phyloP scores from a whole-genome alignment of 1,139 yeast genomes.

The Blastobotrys persicus region DNA sequence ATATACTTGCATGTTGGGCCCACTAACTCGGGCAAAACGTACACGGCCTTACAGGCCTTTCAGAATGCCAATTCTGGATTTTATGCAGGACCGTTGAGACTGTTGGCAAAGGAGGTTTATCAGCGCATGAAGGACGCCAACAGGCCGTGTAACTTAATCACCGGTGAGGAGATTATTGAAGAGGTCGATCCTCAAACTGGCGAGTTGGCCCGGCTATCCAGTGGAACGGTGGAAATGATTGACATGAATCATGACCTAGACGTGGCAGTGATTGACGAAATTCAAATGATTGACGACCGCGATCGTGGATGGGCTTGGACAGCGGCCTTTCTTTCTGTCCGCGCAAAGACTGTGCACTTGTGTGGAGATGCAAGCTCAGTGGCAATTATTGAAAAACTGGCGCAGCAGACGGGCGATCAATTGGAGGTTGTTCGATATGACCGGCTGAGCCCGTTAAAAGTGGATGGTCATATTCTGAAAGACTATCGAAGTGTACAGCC shows the following conservation, averaged over 20 bases:
- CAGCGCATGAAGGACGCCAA: conserved; percentile 70
- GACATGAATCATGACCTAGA: conserved; percentile 67
- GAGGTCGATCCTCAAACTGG: conserved; percentile 60
- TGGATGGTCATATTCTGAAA: conserved; percentile 45
- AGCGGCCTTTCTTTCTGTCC: conserved; percentile 80
- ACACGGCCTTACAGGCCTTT: conserved; percentile 69
- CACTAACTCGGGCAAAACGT: conserved; percentile 95
- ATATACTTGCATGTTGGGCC: conserved; percentile 94
- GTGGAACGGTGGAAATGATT: conserved; percentile 95
- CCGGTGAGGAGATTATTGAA: conserved; percentile 90
- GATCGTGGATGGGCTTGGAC: conserved; percentile 95
- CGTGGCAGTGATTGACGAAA: conserved; percentile 90
- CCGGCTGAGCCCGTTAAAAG: conserved; percentile 69
- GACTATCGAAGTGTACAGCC: too few relatives aligned
- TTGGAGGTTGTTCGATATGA: conserved; percentile 64
- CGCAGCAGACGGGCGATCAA: conserved; percentile 73
- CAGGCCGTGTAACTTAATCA: conserved; percentile 72
- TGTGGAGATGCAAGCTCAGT: conserved; percentile 93
- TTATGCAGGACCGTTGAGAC: conserved; percentile 90
- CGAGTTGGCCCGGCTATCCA: conserved; percentile 64
- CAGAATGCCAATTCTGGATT: conserved; percentile 75
- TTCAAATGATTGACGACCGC: conserved; percentile 86
- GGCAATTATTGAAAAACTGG: conserved; percentile 57
- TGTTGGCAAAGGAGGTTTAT: conserved; percentile 86
- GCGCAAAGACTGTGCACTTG: conserved; percentile 80